Evolutionary conservation across 2,329 filamentous ascomycete genomes (phyloP).

Genomic region (Cercospora citrullina): DNA sequence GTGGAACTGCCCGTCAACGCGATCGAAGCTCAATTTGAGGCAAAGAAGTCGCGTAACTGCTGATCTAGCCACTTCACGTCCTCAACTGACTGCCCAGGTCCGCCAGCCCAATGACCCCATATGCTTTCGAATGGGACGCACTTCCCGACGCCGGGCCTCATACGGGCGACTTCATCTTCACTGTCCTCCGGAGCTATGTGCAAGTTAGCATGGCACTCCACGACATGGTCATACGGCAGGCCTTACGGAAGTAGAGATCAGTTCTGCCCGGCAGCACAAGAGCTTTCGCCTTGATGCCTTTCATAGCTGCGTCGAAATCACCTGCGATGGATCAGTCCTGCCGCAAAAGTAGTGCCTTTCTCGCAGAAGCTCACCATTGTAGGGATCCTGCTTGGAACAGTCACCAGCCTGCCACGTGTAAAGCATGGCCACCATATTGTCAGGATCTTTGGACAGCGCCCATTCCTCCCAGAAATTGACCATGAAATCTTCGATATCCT

Average conservation of each 20-base stretch:
- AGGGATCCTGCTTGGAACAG: constrained; percentile 66
- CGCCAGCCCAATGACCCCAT: constrained; percentile 61
- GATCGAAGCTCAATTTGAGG: constrained; percentile 19
- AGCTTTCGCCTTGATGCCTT: constrained; percentile 68
- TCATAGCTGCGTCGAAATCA: constrained; percentile 55
- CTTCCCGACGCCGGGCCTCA: constrained; percentile 59
- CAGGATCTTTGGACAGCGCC: constrained; percentile 71
- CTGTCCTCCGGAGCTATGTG: constrained; percentile 68
- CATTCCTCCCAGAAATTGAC: constrained; percentile 73
- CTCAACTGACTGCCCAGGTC: constrained; percentile 68
- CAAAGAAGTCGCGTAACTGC: constrained; percentile 57
- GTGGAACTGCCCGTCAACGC: neutral
- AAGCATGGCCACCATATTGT: constrained; percentile 73
- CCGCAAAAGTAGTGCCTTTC: neutral
- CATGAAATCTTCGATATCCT: constrained; percentile 72
- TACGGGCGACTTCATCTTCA: constrained; percentile 67
- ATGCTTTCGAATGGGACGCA: constrained; percentile 51
- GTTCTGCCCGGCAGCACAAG: constrained; percentile 71
- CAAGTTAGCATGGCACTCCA: neutral
- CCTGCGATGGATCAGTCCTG: constrained; percentile 33
- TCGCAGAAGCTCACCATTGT: constrained; percentile 48
- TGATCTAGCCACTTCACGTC: constrained; percentile 73
- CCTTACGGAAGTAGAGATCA: constrained; percentile 74
- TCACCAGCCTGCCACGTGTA: constrained; percentile 78
- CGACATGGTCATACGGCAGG: neutral